A percentile compares a stretch with the other conserved stretches of the same genome.
These are phyloP conservation scores for Brasilioporus rufonigricans DNA, from an alignment of 768 basidiomycete species.

Conservation along the genomic window DNA sequence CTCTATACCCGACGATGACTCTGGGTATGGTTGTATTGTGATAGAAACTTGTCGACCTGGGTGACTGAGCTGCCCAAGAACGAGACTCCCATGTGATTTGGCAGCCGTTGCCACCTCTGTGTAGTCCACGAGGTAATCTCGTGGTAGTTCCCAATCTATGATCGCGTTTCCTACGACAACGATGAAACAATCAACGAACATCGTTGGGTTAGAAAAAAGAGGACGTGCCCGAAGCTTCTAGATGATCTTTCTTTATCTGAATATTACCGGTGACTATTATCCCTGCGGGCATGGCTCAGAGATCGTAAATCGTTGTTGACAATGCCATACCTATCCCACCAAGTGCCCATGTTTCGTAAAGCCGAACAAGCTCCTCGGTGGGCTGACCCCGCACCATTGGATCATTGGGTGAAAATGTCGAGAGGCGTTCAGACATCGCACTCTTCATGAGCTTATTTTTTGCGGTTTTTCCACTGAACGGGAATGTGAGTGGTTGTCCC, in stretches of 20 bases:
- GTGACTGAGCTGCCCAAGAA: conserved; percentile 34
- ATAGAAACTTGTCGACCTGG: conserved; percentile 35
- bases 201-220: background rate
- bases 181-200: background rate
- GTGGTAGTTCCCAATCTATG: conserved; percentile 29
- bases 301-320: background rate
- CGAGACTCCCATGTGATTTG: conserved; percentile 29
- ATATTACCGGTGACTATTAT: conserved; percentile 34
- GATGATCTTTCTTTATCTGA: conserved; percentile 34
- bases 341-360: conserved; percentile 34
- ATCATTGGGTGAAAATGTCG: conserved; percentile 32
- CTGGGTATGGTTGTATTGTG: conserved; percentile 35
- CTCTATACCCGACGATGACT: conserved; percentile 34
- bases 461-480: conserved; percentile 29
- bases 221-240: conserved; percentile 33
- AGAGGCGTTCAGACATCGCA: conserved; percentile 36
- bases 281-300: conserved; percentile 20
- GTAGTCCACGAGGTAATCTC: conserved; percentile 22
- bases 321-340: conserved; percentile 28
- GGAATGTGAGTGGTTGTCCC: conserved; percentile 25
- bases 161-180: conserved; percentile 28
- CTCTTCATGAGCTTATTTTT: conserved; percentile 35
- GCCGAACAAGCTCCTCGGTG: conserved; percentile 33
- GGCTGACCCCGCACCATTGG: conserved; percentile 30
- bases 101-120: conserved; percentile 28